Conservation (phyloP, 306 rosid species). For the Clitoria ternatea region DNA sequence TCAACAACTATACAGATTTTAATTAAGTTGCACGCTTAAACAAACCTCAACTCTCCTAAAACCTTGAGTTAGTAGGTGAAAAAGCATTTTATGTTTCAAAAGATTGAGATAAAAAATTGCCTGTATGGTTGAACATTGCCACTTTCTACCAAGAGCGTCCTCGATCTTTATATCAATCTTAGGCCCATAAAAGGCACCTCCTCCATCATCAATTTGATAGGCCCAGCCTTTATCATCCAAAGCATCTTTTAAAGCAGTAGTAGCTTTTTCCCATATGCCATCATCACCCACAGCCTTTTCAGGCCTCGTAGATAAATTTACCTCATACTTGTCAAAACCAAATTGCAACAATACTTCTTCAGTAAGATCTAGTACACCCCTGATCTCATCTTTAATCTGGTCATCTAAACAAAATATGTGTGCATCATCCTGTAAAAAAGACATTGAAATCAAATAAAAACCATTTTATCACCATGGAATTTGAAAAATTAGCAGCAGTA, state of each 20-base stretch:
- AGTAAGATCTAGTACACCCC: constrained; percentile 93
- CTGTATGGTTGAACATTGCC: constrained; percentile 99
- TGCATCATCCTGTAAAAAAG: constrained; percentile 85
- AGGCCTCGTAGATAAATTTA: constrained; percentile 93
- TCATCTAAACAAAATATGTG: constrained; percentile 93
- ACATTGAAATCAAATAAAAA: constrained; percentile 24
- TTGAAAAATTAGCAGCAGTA: neutral
- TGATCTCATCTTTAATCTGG: constrained; percentile 91
- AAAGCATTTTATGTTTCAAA: constrained; percentile 5
- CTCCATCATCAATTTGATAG: constrained; percentile 91
- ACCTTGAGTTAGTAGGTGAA: neutral
- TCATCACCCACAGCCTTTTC: constrained; percentile 86
- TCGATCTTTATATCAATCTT: constrained; percentile 97
- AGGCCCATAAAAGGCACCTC: constrained; percentile 98
- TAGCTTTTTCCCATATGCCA: constrained; percentile 88
- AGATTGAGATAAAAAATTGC: constrained; percentile 38
- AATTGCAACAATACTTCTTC: constrained; percentile 74
- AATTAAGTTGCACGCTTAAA: no score
- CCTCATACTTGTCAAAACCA: constrained; percentile 89
- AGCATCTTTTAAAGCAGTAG: constrained; percentile 82
- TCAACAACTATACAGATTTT: no score
- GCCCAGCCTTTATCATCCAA: constrained; percentile 89
- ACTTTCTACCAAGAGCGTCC: constrained; percentile 99
- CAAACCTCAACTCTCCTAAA: neutral
- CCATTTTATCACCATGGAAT: neutral